phyloP scores from a whole-genome alignment of 2,329 filamentous ascomycete species.

The Fusarium sp. region DNA sequence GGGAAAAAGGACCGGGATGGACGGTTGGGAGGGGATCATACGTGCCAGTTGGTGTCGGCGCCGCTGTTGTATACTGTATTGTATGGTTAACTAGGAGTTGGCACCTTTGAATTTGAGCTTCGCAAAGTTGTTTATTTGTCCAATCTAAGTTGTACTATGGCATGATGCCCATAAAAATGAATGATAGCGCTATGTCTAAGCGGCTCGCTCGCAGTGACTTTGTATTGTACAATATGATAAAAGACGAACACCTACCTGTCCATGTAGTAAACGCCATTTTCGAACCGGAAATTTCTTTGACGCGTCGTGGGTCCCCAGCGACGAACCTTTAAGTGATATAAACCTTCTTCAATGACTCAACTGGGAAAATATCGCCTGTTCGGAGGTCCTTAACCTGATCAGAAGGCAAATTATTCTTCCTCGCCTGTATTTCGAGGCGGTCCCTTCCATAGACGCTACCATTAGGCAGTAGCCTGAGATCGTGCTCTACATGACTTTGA shows the following conservation, averaged over 20 bases:
- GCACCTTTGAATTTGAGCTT: constrained; percentile 29
- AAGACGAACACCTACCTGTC: not conserved
- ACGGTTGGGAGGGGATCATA: constrained; percentile 10
- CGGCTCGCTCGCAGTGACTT: not conserved
- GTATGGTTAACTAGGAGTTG: constrained; percentile 36
- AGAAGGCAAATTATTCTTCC: constrained; percentile 76
- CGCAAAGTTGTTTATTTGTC: not conserved
- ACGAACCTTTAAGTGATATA: constrained; percentile 75
- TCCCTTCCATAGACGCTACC: constrained; percentile 84
- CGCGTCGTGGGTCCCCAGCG: not conserved
- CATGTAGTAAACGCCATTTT: not conserved
- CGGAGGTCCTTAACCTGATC: constrained; percentile 81
- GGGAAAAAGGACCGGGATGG: constrained; percentile 1
- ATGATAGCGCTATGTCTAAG: not conserved
- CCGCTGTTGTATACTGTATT: constrained; percentile 38
- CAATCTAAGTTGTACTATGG: not conserved
- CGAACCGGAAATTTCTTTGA: not conserved
- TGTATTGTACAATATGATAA: constrained; percentile 3
- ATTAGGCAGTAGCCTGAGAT: constrained; percentile 88
- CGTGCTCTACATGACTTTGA: constrained; percentile 89
- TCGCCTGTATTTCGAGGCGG: constrained; percentile 77
- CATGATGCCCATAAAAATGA: not conserved
- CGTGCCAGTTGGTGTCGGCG: constrained; percentile 31
- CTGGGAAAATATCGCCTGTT: constrained; percentile 73
- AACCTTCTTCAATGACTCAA: constrained; percentile 79